Conservation (phyloP, 2,329 filamentous ascomycete genomes). For the Fusarium concolor region DNA sequence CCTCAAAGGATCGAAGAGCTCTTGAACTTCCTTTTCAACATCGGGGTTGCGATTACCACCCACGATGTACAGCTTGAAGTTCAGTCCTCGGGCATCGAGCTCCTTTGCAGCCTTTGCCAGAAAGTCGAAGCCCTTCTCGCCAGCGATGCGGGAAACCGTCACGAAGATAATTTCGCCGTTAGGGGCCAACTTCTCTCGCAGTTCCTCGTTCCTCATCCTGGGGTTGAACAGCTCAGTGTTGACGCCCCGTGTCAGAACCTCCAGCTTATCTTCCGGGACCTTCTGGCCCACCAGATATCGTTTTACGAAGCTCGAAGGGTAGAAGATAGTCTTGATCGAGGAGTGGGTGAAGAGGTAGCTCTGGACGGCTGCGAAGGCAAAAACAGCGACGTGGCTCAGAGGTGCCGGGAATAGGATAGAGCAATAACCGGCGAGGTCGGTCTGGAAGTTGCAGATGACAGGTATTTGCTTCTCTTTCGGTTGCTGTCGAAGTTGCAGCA, state of each 20-base stretch:
- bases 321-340: slow-evolving; percentile 74
- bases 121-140: slow-evolving; percentile 78
- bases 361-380: slow-evolving; percentile 71
- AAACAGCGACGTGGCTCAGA: slow-evolving; percentile 70
- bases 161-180: slow-evolving; percentile 73
- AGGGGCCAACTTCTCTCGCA: slow-evolving; percentile 67
- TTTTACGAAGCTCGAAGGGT: slow-evolving; percentile 72
- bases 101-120: slow-evolving; percentile 66
- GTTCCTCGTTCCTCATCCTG: slow-evolving; percentile 59
- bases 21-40: slow-evolving; percentile 70
- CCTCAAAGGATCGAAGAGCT: slow-evolving; percentile 65
- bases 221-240: slow-evolving; percentile 73
- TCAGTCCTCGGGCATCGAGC: slow-evolving; percentile 65
- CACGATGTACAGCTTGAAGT: slow-evolving; percentile 74
- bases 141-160: slow-evolving; percentile 74
- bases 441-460: slow-evolving; percentile 77
- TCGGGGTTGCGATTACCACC: slow-evolving; percentile 74
- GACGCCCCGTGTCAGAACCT: slow-evolving; percentile 72
- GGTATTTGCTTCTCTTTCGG: slow-evolving; percentile 64
- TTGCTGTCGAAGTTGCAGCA: slow-evolving; percentile 75
- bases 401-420: slow-evolving; percentile 75
- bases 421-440: slow-evolving; percentile 76
- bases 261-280: slow-evolving; percentile 67
- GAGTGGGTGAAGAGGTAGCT: slow-evolving; percentile 73
- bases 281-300: slow-evolving; percentile 69